Percentiles rank a stretch among this genome's conserved stretches.
Evolutionary conservation across 805 yeast species (phyloP).

Genomic region (Saccharomyces jurei): DNA sequence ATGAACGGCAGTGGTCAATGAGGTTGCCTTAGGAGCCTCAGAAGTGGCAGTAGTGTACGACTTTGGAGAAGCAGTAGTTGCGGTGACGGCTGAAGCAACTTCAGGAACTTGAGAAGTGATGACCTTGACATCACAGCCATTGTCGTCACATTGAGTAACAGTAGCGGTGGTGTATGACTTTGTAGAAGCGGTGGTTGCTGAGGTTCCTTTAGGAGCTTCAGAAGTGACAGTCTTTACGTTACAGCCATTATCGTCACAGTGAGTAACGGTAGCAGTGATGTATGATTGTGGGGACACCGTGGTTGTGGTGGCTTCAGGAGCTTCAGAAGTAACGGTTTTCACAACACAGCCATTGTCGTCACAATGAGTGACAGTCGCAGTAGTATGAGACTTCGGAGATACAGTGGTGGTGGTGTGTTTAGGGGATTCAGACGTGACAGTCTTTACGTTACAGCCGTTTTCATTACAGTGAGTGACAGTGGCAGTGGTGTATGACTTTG

Average conservation of each 20-base stretch:
- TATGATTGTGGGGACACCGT: neutral
- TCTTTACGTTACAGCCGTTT: neutral
- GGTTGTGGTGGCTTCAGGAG: neutral
- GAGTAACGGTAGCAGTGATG: neutral
- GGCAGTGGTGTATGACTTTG: neutral
- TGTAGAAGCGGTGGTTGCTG: neutral
- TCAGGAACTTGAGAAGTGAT: too few species aligned
- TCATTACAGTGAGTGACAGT: neutral
- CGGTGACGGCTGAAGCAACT: too few species aligned
- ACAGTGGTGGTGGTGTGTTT: neutral
- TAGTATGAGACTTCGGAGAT: neutral
- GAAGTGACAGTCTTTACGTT: neutral
- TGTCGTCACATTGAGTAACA: too few species aligned
- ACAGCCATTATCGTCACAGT: neutral
- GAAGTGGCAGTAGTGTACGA: neutral
- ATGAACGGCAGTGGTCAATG: neutral
- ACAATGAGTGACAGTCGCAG: constrained; percentile 2
- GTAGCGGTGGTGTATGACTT: too few species aligned
- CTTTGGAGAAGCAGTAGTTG: too few species aligned
- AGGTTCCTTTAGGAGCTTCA: neutral
- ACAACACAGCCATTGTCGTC: neutral
- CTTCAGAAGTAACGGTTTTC: too few species aligned
- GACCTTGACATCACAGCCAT: too few species aligned
- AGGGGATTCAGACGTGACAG: neutral
- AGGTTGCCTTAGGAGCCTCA: neutral